These are phyloP conservation scores for Fusarium sterilihyphosum DNA, from an alignment of 2,329 filamentous ascomycete genomes.

Conservation along the genomic window DNA sequence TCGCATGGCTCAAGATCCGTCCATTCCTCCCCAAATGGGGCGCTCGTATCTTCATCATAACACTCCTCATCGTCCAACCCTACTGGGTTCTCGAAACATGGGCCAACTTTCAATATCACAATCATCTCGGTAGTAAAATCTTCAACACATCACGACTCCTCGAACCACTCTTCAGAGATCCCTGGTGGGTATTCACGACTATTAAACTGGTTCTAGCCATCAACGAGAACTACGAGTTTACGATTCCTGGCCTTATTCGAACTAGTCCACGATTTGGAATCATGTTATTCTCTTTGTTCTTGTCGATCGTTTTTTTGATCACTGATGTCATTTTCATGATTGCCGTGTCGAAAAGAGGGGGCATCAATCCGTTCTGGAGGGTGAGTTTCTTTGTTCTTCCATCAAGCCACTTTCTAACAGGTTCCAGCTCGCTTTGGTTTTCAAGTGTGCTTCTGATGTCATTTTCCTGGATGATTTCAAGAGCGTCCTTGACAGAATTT, in stretches of 20 bases:
- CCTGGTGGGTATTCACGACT: constrained; percentile 27
- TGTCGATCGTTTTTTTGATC: constrained; percentile 14
- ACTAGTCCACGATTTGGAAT: constrained; percentile 23
- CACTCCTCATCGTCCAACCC: constrained; percentile 10
- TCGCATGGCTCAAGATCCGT: constrained; percentile 24
- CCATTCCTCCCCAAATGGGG: constrained; percentile 24
- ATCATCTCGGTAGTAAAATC: constrained; percentile 8
- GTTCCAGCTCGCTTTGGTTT: constrained; percentile 11
- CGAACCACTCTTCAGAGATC: constrained; percentile 19
- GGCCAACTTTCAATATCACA: constrained; percentile 30
- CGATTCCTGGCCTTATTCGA: constrained; percentile 8
- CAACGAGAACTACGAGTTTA: constrained; percentile 30
- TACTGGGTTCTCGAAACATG: constrained; percentile 30
- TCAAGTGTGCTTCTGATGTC: constrained; percentile 30
- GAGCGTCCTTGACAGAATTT: constrained; percentile 20
- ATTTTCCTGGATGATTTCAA: constrained; percentile 29
- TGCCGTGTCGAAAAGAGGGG: constrained; percentile 18
- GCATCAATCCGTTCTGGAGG: constrained; percentile 27
- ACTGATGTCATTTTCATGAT: constrained; percentile 28
- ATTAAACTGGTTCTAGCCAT: constrained; percentile 20
- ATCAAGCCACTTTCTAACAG: background rate
- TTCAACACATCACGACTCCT: constrained; percentile 14
- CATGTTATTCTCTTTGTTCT: constrained; percentile 20
- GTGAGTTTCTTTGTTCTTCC: background rate
- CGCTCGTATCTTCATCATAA: constrained; percentile 11